Conservation (phyloP, 31 red algal genomes). For the Odonthalia washingtoniensis region DNA sequence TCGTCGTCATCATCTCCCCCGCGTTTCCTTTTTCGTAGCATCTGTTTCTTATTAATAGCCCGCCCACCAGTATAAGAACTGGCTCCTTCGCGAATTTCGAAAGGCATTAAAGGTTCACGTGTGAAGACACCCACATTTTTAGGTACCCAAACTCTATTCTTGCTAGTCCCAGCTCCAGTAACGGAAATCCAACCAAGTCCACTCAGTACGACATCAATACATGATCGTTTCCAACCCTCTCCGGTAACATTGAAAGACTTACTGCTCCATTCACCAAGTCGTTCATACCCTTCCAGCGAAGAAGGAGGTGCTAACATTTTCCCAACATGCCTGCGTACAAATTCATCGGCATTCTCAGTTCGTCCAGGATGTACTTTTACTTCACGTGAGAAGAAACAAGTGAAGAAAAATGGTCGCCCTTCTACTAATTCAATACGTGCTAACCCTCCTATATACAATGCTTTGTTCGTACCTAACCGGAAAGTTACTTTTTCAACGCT, state of each 20-base stretch:
- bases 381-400: slow-evolving; percentile 71
- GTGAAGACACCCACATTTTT: slow-evolving; percentile 82
- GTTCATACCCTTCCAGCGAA: slow-evolving; percentile 50
- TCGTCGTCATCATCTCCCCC: too few relatives aligned
- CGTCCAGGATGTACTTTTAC: slow-evolving; percentile 91
- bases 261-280: slow-evolving; percentile 70
- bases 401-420: slow-evolving; percentile 90
- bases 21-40: background rate
- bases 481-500: slow-evolving; percentile 70
- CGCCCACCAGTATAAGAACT: slow-evolving; percentile 69
- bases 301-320: slow-evolving; percentile 74
- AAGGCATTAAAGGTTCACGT: slow-evolving; percentile 91
- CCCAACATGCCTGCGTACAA: slow-evolving; percentile 65
- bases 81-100: slow-evolving; percentile 72
- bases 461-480: slow-evolving; percentile 81
- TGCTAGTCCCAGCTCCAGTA: slow-evolving; percentile 68
- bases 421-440: slow-evolving; percentile 81
- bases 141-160: slow-evolving; percentile 73
- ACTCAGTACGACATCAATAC: slow-evolving; percentile 81
- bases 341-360: slow-evolving; percentile 60
- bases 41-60: slow-evolving; percentile 34
- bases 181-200: slow-evolving; percentile 94
- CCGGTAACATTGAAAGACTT: slow-evolving; percentile 70
- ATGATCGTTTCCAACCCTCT: slow-evolving; percentile 76
- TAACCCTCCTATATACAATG: slow-evolving; percentile 88